Base-by-base conservation (phyloP, 352 stramenopile species). In the Bremia lactucae region DNA sequence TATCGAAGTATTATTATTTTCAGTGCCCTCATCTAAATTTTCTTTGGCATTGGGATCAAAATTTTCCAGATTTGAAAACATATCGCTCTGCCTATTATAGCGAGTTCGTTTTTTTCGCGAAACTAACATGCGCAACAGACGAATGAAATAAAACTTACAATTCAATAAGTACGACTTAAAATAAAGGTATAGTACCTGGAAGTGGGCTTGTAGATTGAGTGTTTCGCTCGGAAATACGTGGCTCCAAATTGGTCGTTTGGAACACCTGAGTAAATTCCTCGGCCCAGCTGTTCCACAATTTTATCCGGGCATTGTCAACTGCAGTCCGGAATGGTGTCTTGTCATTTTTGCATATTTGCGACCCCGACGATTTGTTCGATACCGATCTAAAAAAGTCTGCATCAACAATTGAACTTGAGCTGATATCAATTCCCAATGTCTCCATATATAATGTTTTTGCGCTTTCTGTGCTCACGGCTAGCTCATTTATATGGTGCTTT, bases 321-420 rank as follows among this genome's bases (percentile, higher is more conserved):
- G 42, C 42, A 40, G 50, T 38, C 13, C 46, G 42, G 42, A 60
- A 57, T 44, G 15, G n/a, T 6, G 22, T 26, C 19, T 57, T 46
- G 20, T 48, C 42, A 39, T 20, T 36, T 31, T 14, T 37, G 15
- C 13, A 47, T 14, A 13, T 24, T 50, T 23, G 20, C 46, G 31
- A 1, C 39, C 36, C 34, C 8, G 19, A 22, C 18, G 20, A 6
- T 55, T 22, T 11, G 13, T 28, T 20, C 13, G 46, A 46, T 15
- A 21, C 14, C 35, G 2, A 44, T 16, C 2, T 42, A 47, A 42
- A 71, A 24, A 74, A 70, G 15, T 46, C 18, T 3, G 60, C 42
- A 20, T 63, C 65, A 36, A 76, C 52, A 29, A 79, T 58, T 22
- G 43, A 68, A 37, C 65, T 79, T 39, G 49, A 46, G 19, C 49